These are phyloP conservation scores for Periconia digitata DNA, from an alignment of 2,329 filamentous ascomycete species.

Conservation along the genomic window DNA sequence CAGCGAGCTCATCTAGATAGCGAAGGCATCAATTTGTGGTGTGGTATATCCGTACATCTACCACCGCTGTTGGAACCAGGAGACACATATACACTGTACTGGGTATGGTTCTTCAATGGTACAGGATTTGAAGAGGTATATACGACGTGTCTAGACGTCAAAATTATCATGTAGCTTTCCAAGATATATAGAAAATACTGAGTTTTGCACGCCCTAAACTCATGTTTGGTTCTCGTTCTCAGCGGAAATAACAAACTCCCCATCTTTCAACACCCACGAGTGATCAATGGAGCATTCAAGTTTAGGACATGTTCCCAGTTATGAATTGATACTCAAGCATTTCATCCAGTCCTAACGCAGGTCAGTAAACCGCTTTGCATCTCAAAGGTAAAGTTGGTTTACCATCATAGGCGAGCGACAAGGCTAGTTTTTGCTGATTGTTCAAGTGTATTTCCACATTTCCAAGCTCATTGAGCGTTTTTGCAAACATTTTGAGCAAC, in stretches of 20 bases:
- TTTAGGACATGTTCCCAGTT: neutral
- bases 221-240: too few relatives aligned
- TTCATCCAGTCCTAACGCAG: slow-evolving; percentile 2
- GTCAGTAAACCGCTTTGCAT: neutral
- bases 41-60: neutral
- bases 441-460: too few relatives aligned
- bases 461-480: too few relatives aligned
- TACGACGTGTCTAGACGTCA: slow-evolving; percentile 8
- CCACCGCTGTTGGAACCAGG: neutral
- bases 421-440: too few relatives aligned
- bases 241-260: too few relatives aligned
- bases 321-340: neutral
- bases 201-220: too few relatives aligned
- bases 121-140: slow-evolving; percentile 1
- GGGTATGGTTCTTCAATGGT: slow-evolving; percentile 10
- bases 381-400: neutral
- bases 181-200: too few relatives aligned
- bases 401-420: neutral
- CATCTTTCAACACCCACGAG: too few relatives aligned
- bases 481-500: too few relatives aligned
- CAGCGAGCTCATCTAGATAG: slow-evolving; percentile 2
- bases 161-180: neutral
- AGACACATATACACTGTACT: slow-evolving; percentile 9
- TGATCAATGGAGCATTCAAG: neutral
- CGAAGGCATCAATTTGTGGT: slow-evolving; percentile 8